Evolutionary conservation across 345 rosid genomes (phyloP).

Genomic region (Angophora floribunda): DNA sequence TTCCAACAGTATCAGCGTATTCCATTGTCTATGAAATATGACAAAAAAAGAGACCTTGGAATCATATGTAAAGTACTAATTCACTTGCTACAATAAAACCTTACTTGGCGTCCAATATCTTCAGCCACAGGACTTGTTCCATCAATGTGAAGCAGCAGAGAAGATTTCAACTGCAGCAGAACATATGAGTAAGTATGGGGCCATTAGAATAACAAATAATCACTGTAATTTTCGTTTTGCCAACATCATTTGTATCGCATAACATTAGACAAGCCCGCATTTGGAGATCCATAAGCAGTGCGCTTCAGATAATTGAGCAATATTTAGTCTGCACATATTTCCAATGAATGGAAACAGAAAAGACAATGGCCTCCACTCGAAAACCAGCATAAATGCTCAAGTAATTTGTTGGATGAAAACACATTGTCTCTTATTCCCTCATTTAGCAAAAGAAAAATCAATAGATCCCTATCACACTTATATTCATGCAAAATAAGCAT

Average conservation of each 20-base stretch:
- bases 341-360: not conserved
- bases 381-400: not conserved
- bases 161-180: slow-evolving; percentile 74
- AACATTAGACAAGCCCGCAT: not conserved
- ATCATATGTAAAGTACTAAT: not conserved
- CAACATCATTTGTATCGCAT: not conserved
- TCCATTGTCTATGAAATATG: not conserved
- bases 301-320: not conserved
- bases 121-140: slow-evolving; percentile 95
- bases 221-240: not conserved
- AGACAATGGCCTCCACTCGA: not conserved
- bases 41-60: not conserved
- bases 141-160: slow-evolving; percentile 87
- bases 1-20: not conserved
- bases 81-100: not conserved
- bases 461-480: not conserved
- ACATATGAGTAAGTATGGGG: not conserved
- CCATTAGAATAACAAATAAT: not conserved
- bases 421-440: not conserved
- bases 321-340: not conserved
- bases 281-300: not conserved
- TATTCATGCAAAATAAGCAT: not conserved
- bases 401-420: not conserved
- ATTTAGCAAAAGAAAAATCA: not conserved
- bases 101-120: slow-evolving; percentile 98